Conservation (phyloP, 2,329 filamentous ascomycete genomes). For the Zasmidium citrigriseum region DNA sequence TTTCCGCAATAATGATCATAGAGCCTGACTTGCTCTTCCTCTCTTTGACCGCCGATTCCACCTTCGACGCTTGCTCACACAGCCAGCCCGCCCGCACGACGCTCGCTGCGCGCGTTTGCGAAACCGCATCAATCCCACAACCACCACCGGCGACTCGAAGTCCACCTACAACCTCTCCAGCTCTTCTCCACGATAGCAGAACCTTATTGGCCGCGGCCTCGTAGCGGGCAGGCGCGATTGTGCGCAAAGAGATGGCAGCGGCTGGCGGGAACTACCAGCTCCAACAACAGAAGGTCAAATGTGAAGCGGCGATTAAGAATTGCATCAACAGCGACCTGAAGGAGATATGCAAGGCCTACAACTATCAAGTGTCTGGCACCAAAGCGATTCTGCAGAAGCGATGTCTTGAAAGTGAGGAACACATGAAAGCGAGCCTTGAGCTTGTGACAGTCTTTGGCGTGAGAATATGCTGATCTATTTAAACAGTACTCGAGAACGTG, state of each 20-base stretch:
- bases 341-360: constrained; percentile 72
- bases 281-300: constrained; percentile 38
- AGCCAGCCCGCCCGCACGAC: background rate
- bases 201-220: background rate
- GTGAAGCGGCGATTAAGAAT: constrained; percentile 45
- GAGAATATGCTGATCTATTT: constrained; percentile 12
- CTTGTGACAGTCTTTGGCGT: background rate
- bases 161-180: background rate
- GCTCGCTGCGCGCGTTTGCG: background rate
- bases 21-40: constrained; percentile 12
- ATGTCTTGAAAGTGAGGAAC: constrained; percentile 68
- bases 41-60: constrained; percentile 6
- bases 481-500: constrained; percentile 41
- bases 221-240: constrained; percentile 4
- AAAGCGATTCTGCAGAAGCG: constrained; percentile 80
- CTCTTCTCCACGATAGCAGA: constrained; percentile 2
- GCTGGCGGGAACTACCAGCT: constrained; percentile 36
- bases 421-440: constrained; percentile 4
- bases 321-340: constrained; percentile 70
- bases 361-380: constrained; percentile 75
- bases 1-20: constrained; percentile 12
- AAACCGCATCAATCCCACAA: background rate
- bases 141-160: background rate
- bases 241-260: constrained; percentile 29
- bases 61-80: background rate